phyloP scores from a whole-genome alignment of 768 basidiomycete genomes.

The Coprinopsis sp. region DNA sequence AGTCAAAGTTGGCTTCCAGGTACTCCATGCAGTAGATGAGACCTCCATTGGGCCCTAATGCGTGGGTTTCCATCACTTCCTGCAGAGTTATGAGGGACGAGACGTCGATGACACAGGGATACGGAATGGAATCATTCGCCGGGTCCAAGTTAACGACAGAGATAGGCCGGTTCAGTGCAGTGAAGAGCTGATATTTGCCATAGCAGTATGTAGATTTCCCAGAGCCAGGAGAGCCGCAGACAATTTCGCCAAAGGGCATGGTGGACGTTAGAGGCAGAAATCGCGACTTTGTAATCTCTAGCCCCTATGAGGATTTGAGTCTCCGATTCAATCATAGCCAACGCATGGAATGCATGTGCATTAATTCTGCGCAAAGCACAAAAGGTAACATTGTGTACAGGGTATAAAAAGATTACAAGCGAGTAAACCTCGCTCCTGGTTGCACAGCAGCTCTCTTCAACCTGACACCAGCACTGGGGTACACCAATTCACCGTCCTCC shows the following conservation, averaged over 20 bases:
- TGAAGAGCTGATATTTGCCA: slow-evolving; percentile 85
- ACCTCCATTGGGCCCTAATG: slow-evolving; percentile 91
- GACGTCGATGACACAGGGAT: slow-evolving; percentile 87
- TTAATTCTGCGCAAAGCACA: no score
- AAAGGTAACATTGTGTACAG: no score
- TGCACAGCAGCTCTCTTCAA: no score
- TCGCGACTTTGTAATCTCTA: no score
- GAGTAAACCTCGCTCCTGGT: no score
- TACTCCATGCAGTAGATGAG: slow-evolving; percentile 98
- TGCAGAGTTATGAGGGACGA: slow-evolving; percentile 80
- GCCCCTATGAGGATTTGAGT: no score
- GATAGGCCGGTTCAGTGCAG: slow-evolving; percentile 80
- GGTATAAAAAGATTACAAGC: no score
- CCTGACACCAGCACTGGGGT: no score
- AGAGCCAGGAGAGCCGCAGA: slow-evolving; percentile 81
- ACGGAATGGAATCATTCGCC: slow-evolving; percentile 84
- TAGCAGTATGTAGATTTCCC: slow-evolving; percentile 88
- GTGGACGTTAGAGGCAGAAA: no score
- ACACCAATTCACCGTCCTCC: no score
- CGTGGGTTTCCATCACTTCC: slow-evolving; percentile 80
- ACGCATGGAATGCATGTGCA: no score
- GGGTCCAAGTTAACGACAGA: slow-evolving; percentile 95
- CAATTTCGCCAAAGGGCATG: slow-evolving; percentile 88
- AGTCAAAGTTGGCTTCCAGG: slow-evolving; percentile 90
- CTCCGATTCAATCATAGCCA: no score